Percentiles rank a stretch among this genome's conserved stretches.
These are phyloP conservation scores for Penicillium steckii DNA, from an alignment of 495 filamentous ascomycete species.

Conservation along the genomic window DNA sequence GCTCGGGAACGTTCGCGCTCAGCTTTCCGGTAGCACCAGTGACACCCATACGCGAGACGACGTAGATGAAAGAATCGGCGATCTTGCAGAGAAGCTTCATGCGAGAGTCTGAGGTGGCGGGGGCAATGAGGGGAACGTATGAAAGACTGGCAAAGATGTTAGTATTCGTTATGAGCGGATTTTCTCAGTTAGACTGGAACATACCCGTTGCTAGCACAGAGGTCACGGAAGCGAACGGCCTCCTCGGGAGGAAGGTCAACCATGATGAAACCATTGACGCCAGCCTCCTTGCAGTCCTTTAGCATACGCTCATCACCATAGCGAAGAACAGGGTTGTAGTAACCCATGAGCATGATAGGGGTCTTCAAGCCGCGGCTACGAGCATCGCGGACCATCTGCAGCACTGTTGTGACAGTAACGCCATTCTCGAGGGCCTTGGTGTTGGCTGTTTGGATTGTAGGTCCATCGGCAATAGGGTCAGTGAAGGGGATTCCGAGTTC, in stretches of 20 bases:
- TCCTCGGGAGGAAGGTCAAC: slow-evolving; percentile 97
- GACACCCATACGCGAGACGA: slow-evolving; percentile 96
- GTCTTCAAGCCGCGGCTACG: slow-evolving; percentile 71
- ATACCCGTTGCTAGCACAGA: slow-evolving; percentile 73
- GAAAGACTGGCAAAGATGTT: slow-evolving; percentile 60
- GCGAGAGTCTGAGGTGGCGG: slow-evolving; percentile 84
- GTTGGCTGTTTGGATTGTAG: slow-evolving; percentile 90
- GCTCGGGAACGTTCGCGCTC: slow-evolving; percentile 73
- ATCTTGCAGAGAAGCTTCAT: slow-evolving; percentile 97
- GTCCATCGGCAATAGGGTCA: slow-evolving; percentile 94
- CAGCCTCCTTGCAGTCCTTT: slow-evolving; percentile 77
- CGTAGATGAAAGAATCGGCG: slow-evolving; percentile 98
- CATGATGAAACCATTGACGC: slow-evolving; percentile 96
- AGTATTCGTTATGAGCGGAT: not conserved
- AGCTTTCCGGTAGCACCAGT: slow-evolving; percentile 86
- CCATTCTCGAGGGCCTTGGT: slow-evolving; percentile 86
- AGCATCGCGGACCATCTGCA: slow-evolving; percentile 78
- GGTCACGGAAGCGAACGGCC: slow-evolving; percentile 84
- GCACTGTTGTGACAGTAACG: slow-evolving; percentile 71
- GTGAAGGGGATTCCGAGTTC: slow-evolving; percentile 84
- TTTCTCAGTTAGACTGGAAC: not conserved
- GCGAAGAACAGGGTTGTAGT: slow-evolving; percentile 92
- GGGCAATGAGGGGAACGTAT: slow-evolving; percentile 93
- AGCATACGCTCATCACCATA: slow-evolving; percentile 92
- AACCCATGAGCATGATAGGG: slow-evolving; percentile 94